Evolutionary conservation across 192 early-diverging fungal species (phyloP).

Genomic region (Funneliformis geosporum): DNA sequence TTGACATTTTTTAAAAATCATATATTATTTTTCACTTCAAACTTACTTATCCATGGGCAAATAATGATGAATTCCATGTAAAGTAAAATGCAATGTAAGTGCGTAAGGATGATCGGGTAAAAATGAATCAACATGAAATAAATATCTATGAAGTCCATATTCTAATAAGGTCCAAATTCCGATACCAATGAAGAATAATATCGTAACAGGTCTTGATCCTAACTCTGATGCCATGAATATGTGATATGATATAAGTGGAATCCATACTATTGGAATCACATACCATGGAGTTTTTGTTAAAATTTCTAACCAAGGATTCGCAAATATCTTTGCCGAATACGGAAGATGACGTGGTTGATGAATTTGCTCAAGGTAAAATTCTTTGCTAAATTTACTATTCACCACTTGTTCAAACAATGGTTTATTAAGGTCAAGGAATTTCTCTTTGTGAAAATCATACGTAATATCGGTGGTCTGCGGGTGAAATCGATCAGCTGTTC

Average conservation of each 20-base stretch:
- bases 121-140: constrained; percentile 89
- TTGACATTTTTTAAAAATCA: no score
- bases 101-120: constrained; percentile 82
- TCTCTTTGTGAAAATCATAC: constrained; percentile 52
- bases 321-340: constrained; percentile 83
- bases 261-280: constrained; percentile 84
- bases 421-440: constrained; percentile 80
- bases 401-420: constrained; percentile 86
- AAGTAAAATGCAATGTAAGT: constrained; percentile 79
- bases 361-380: constrained; percentile 87
- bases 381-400: constrained; percentile 69
- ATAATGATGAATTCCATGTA: constrained; percentile 97
- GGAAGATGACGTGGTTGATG: constrained; percentile 85
- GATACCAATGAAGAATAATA: constrained; percentile 67
- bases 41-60: constrained; percentile 90
- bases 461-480: constrained; percentile 50
- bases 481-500: constrained; percentile 43
- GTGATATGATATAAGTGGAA: constrained; percentile 68
- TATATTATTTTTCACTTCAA: no score
- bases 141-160: constrained; percentile 89
- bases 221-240: constrained; percentile 44
- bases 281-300: constrained; percentile 94
- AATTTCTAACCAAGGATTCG: constrained; percentile 71
- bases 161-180: constrained; percentile 85
- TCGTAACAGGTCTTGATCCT: constrained; percentile 39